A percentile compares a stretch with the other conserved stretches of the same genome.
Evolutionary conservation across 2,329 filamentous ascomycete genomes (phyloP).

Genomic region (Fusarium sp.): DNA sequence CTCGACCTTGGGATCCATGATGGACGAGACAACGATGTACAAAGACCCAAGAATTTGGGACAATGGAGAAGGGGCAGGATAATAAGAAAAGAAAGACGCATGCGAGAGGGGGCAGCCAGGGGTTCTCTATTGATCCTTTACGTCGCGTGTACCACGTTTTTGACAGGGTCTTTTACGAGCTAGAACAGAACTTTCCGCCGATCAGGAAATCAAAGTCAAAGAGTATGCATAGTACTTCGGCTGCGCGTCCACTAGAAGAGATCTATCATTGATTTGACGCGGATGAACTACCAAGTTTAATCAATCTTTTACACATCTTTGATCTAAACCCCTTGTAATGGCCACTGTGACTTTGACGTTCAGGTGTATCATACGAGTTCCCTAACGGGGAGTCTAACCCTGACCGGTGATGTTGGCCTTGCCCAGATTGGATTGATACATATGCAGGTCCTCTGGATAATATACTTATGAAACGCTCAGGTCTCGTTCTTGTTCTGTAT

Average conservation of each 20-base stretch:
- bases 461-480: constrained; percentile 8
- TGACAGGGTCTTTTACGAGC: constrained; percentile 3
- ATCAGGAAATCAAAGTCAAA: background rate
- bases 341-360: constrained; percentile 12
- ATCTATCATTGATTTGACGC: background rate
- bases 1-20: constrained; percentile 35
- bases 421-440: background rate
- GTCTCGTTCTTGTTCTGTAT: background rate
- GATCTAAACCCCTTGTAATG: background rate
- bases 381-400: background rate
- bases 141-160: constrained; percentile 21
- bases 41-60: constrained; percentile 21
- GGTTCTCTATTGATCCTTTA: background rate
- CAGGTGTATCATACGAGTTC: background rate
- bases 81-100: constrained; percentile 26
- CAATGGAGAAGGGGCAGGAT: constrained; percentile 12
- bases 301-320: background rate
- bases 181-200: constrained; percentile 9
- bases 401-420: background rate
- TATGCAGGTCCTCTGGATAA: constrained; percentile 2
- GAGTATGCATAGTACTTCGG: background rate
- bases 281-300: background rate
- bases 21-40: constrained; percentile 1
- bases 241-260: background rate
- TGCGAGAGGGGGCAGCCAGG: background rate